A percentile compares a stretch with the other conserved stretches of the same genome.
phyloP scores from a whole-genome alignment of 352 stramenopile species.

The Phytophthora sansomeana region DNA sequence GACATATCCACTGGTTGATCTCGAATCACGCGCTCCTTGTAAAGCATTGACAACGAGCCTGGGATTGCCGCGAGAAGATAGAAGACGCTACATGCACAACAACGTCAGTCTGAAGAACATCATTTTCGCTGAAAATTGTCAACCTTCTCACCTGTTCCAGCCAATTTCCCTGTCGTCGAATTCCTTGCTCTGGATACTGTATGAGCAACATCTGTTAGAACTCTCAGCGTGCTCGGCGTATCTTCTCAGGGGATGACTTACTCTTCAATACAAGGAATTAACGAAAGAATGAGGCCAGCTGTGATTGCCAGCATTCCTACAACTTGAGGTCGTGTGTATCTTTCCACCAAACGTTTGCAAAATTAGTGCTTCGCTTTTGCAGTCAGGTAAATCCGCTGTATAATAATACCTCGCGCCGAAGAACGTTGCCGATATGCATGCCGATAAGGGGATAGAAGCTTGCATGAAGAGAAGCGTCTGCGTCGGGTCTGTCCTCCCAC shows the following conservation, averaged over 20 bases:
- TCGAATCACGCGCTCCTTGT: conserved; percentile 85
- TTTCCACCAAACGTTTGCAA: conserved; percentile 24
- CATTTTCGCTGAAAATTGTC: background rate
- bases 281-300: conserved; percentile 70
- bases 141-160: conserved; percentile 71
- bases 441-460: conserved; percentile 79
- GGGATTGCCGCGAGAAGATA: conserved; percentile 83
- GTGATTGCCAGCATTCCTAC: conserved; percentile 75
- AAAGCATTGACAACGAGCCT: conserved; percentile 85
- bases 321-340: conserved; percentile 80
- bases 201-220: conserved; percentile 13
- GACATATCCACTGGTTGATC: conserved; percentile 89
- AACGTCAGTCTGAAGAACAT: background rate
- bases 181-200: conserved; percentile 66
- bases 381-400: background rate
- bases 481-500: conserved; percentile 82
- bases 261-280: conserved; percentile 83
- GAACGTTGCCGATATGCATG: conserved; percentile 59
- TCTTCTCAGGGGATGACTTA: conserved; percentile 38
- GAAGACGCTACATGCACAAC: conserved; percentile 50
- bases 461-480: conserved; percentile 89
- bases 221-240: background rate
- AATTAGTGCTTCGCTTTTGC: background rate
- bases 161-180: conserved; percentile 78
- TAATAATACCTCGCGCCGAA: conserved; percentile 59